These are phyloP conservation scores for Neolentinus lepideus DNA, from an alignment of 1,284 basidiomycete genomes.

Conservation along the genomic window DNA sequence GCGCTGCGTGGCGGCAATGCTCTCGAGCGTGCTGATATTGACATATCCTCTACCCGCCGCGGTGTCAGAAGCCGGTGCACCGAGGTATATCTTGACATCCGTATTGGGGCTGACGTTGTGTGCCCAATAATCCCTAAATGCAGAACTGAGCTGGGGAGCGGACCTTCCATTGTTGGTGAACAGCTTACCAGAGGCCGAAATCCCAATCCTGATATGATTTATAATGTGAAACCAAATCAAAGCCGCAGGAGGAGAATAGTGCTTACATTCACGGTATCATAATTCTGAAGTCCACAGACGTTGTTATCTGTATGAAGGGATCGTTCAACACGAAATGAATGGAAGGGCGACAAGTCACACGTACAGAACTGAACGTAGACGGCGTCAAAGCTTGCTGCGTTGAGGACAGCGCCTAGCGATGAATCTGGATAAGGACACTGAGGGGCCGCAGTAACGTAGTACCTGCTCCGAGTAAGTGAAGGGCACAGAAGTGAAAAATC, in stretches of 20 bases:
- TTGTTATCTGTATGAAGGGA: constrained; percentile 38
- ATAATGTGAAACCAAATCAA: background rate
- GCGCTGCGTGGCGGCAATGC: constrained; percentile 46
- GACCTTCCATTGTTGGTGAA: constrained; percentile 3
- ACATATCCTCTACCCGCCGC: constrained; percentile 57
- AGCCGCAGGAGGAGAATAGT: constrained; percentile 1
- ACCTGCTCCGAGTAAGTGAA: constrained; percentile 26
- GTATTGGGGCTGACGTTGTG: constrained; percentile 45
- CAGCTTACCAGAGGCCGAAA: constrained; percentile 42
- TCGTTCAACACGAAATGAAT: background rate
- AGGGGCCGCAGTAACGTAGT: constrained; percentile 55
- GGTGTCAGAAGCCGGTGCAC: constrained; percentile 47
- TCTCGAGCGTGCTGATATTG: constrained; percentile 35
- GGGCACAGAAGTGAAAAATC: background rate
- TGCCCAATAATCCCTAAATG: constrained; percentile 52
- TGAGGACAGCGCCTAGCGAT: constrained; percentile 42
- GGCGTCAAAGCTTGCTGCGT: constrained; percentile 46
- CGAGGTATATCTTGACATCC: constrained; percentile 56
- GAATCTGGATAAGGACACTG: constrained; percentile 49
- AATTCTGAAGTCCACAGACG: constrained; percentile 38
- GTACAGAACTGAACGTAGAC: constrained; percentile 47
- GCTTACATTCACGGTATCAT: constrained; percentile 30
- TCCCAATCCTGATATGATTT: constrained; percentile 34
- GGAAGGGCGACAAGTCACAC: constrained; percentile 8
- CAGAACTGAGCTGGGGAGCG: background rate